Percentiles rank a stretch among this genome's conserved stretches.
Evolutionary conservation across 768 basidiomycete species (phyloP).

Genomic region (Kwoniella bestiolae): DNA sequence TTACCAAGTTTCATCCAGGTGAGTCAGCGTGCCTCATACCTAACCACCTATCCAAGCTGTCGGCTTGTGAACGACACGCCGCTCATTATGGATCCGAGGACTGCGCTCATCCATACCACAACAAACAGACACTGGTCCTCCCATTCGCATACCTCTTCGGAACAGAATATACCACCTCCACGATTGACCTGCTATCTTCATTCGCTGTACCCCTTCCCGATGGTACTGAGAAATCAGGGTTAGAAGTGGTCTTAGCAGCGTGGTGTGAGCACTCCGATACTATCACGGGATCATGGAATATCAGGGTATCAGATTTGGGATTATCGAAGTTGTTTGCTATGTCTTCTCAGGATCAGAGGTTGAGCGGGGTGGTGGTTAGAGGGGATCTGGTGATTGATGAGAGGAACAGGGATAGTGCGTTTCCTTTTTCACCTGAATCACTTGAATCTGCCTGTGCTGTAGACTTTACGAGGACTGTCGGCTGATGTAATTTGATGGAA

Average conservation of each 20-base stretch:
- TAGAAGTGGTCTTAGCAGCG: slow-evolving; percentile 85
- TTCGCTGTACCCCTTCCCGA: slow-evolving; percentile 61
- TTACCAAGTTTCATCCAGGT: slow-evolving; percentile 92
- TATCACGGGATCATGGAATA: slow-evolving; percentile 94
- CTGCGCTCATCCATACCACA: background rate
- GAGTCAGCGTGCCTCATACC: slow-evolving; percentile 14
- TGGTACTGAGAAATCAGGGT: slow-evolving; percentile 63
- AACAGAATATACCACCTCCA: slow-evolving; percentile 74
- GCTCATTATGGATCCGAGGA: background rate
- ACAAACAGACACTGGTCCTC: slow-evolving; percentile 74
- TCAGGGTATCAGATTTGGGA: slow-evolving; percentile 80
- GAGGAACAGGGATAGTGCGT: slow-evolving; percentile 78
- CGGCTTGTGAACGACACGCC: background rate
- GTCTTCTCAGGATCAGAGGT: slow-evolving; percentile 63
- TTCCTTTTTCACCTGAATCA: background rate
- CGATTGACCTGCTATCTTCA: slow-evolving; percentile 75
- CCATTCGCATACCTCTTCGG: slow-evolving; percentile 94
- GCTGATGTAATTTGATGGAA: too few relatives aligned
- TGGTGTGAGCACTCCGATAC: slow-evolving; percentile 96
- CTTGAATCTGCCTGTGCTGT: too few relatives aligned
- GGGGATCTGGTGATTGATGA: slow-evolving; percentile 87
- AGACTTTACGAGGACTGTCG: too few relatives aligned
- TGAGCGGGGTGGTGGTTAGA: slow-evolving; percentile 76
- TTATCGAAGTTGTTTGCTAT: slow-evolving; percentile 73
- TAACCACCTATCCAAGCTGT: background rate